These are phyloP conservation scores for Blastobotrys terrestris DNA, from an alignment of 805 yeast species.

Conservation along the genomic window DNA sequence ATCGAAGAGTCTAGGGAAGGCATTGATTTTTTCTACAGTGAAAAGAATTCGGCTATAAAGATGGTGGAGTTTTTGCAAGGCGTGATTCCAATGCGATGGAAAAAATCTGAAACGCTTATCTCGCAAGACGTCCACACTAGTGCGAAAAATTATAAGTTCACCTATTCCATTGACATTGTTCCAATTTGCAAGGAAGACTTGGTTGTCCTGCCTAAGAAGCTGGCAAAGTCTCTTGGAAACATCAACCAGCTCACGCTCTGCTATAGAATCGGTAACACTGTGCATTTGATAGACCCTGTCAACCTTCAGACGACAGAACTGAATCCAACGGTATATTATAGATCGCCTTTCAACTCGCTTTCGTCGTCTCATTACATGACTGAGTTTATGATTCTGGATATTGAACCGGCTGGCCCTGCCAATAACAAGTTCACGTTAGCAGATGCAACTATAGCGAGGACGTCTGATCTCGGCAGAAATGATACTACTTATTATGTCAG, in stretches of 20 bases:
- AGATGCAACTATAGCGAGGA: slow-evolving; percentile 85
- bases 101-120: slow-evolving; percentile 85
- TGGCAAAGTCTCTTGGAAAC: slow-evolving; percentile 79
- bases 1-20: slow-evolving; percentile 93
- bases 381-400: slow-evolving; percentile 87
- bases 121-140: slow-evolving; percentile 92
- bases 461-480: slow-evolving; percentile 80
- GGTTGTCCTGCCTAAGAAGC: slow-evolving; percentile 80
- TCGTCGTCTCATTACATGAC: slow-evolving; percentile 69
- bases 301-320: slow-evolving; percentile 76
- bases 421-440: slow-evolving; percentile 78
- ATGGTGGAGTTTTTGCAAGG: slow-evolving; percentile 85
- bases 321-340: slow-evolving; percentile 68
- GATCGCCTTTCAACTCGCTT: slow-evolving; percentile 70
- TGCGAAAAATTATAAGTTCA: slow-evolving; percentile 77
- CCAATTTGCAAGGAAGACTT: slow-evolving; percentile 97
- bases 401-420: slow-evolving; percentile 58
- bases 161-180: slow-evolving; percentile 88
- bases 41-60: slow-evolving; percentile 84
- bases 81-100: slow-evolving; percentile 77
- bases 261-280: slow-evolving; percentile 70
- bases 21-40: slow-evolving; percentile 84
- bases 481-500: slow-evolving; percentile 78
- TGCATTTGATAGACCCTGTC: slow-evolving; percentile 83
- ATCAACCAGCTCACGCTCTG: slow-evolving; percentile 79